Evolutionary conservation across 1,284 basidiomycete genomes (phyloP), one percentile per base, ranked within the genome.

Genomic region (Ganoderma sinense): DNA sequence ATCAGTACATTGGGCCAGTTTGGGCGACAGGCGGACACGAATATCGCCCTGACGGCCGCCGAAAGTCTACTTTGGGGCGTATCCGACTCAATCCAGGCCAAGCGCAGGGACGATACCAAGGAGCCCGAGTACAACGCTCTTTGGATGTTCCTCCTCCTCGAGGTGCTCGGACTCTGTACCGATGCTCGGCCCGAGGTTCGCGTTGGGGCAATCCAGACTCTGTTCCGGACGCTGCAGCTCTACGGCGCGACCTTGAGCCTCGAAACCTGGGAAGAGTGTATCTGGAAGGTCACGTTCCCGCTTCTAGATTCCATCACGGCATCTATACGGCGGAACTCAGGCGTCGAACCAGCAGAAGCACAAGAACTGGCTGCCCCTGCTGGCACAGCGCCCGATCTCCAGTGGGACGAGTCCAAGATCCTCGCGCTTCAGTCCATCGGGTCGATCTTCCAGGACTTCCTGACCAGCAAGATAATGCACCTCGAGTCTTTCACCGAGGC

Each of bases 181-280:
- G 97, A 98, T 78, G 78, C 87, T 0, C 87, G 97, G 31, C 89
- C 93, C 36, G 97, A 99, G 78, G 96, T 98, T 0, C 89, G 97
- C 16, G 93, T 94, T 71, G 95, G 96, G 2, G 96, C 97, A 3
- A 97, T 99, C 69, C 96, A 98, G 80, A 98, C 97, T 2, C 82
- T 99, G 66, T 99, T 98, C 84, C 88, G 97, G 56, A 96, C 96
- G 0, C 88, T 99, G 80, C 95, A 97, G 79, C 87, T 98, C 23
- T 99, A 99, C 78, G 97, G 97, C 5, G 89, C 90, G 13, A 93
- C 92, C 2, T 84, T 99, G 60, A 91, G 91, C 73, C 78, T 88
- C 29, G 88, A 89, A 5, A 94, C 94, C 0, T 99, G 97, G 98
- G 89, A 94, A 62, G 88, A 94, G 65, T 95, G 94, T 73, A 85